A percentile compares a stretch with the other conserved stretches of the same genome.
These are phyloP conservation scores for Combretum micranthum DNA, from an alignment of 345 rosid genomes.

Conservation along the genomic window DNA sequence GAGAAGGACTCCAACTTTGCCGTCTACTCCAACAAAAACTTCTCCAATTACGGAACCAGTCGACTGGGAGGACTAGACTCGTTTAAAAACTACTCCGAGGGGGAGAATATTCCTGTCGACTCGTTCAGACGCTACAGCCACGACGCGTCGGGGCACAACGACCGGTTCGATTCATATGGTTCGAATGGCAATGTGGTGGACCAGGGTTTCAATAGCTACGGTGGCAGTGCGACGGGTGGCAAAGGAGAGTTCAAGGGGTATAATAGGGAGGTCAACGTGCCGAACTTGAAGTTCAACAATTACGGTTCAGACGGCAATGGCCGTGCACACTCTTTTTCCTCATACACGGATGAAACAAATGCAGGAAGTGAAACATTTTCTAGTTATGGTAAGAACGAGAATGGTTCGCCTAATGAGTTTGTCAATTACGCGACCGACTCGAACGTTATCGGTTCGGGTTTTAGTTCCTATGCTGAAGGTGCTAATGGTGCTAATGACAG, in stretches of 20 bases:
- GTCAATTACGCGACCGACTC: constrained; percentile 39
- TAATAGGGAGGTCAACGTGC: constrained; percentile 44
- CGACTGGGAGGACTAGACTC: constrained; percentile 44
- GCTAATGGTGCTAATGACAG: constrained; percentile 50
- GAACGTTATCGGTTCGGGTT: constrained; percentile 64
- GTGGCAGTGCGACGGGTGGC: constrained; percentile 54
- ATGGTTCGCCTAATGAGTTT: constrained; percentile 50
- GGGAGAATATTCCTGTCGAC: constrained; percentile 17
- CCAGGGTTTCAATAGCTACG: constrained; percentile 73
- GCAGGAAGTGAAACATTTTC: constrained; percentile 55
- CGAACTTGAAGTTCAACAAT: constrained; percentile 48
- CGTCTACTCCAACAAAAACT: constrained; percentile 49
- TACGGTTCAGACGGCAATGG: constrained; percentile 53
- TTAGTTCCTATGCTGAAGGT: constrained; percentile 51
- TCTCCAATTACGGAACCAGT: constrained; percentile 61
- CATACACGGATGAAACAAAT: constrained; percentile 44
- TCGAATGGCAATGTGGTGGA: constrained; percentile 13
- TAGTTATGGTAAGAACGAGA: constrained; percentile 65
- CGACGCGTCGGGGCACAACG: constrained; percentile 19
- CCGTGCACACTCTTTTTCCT: constrained; percentile 37
- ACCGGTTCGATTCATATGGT: constrained; percentile 21
- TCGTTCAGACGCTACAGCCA: constrained; percentile 32
- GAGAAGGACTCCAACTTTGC: constrained; percentile 46
- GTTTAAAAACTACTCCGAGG: constrained; percentile 40
- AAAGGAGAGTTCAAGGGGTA: constrained; percentile 51